phyloP scores from a whole-genome alignment of 371 early-diverging fungal genomes.

The Edhazardia aedis region DNA sequence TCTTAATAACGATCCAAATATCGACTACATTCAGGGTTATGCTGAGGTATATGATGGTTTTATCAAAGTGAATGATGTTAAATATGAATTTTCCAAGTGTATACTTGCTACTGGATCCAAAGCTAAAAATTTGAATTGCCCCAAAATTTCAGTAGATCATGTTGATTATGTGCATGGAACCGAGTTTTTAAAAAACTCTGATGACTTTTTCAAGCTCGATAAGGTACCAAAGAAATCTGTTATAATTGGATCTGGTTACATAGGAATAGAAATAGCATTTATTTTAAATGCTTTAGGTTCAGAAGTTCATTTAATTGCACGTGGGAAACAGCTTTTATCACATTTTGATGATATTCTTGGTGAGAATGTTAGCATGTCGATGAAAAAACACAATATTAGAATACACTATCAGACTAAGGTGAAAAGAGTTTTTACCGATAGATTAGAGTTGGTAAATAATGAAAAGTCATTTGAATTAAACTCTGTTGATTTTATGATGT shows the following conservation, averaged over 20 bases:
- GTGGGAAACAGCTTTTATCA: conserved; percentile 60
- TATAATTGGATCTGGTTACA: conserved; percentile 57
- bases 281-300: conserved; percentile 66
- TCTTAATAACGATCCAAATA: conserved; percentile 58
- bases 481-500: conserved; percentile 46
- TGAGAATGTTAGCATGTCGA: conserved; percentile 56
- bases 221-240: conserved; percentile 67
- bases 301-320: conserved; percentile 61
- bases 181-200: conserved; percentile 57
- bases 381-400: conserved; percentile 53
- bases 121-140: too few relatives aligned
- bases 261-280: conserved; percentile 79
- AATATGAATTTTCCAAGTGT: conserved; percentile 4
- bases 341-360: conserved; percentile 67
- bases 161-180: conserved; percentile 20
- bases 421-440: conserved; percentile 48
- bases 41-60: conserved; percentile 58
- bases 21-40: conserved; percentile 58
- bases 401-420: conserved; percentile 51
- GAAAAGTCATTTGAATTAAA: conserved; percentile 26
- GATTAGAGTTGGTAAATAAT: conserved; percentile 38
- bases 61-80: conserved; percentile 51
- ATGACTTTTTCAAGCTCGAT: conserved; percentile 78
- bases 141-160: too few relatives aligned
- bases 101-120: conserved; percentile 47